Conservation (phyloP, 345 rosid species). For the Bruguiera sexangula region DNA sequence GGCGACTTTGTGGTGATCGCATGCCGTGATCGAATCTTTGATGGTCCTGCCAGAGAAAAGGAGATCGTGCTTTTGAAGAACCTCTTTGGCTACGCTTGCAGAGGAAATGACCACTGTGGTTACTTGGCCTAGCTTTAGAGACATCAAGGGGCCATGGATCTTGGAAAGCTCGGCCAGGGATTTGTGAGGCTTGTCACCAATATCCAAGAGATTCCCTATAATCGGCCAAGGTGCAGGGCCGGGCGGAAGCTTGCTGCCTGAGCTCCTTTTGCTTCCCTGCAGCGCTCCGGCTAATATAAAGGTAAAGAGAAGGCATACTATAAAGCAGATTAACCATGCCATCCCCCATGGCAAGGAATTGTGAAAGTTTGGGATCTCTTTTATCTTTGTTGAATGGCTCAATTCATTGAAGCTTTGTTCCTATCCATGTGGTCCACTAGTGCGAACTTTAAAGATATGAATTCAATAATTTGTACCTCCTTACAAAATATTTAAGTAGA, state of each 20-base stretch:
- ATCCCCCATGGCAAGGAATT: neutral
- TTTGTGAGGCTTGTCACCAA: constrained; percentile 33
- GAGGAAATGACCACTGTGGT: constrained; percentile 34
- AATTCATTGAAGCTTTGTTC: too few relatives aligned
- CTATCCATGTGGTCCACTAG: too few relatives aligned
- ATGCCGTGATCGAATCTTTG: constrained; percentile 5
- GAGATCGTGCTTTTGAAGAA: constrained; percentile 30
- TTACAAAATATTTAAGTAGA: too few relatives aligned
- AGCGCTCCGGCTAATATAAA: neutral
- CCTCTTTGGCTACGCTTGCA: constrained; percentile 24
- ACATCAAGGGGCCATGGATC: constrained; percentile 39
- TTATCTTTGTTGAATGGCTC: too few relatives aligned
- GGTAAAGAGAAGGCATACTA: constrained; percentile 5
- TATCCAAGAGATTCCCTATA: constrained; percentile 17
- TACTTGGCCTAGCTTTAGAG: constrained; percentile 29
- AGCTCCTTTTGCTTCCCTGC: neutral
- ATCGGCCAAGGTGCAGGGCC: constrained; percentile 31
- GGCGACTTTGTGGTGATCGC: constrained; percentile 1
- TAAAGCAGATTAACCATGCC: neutral
- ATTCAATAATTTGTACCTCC: too few relatives aligned
- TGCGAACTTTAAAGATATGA: too few relatives aligned
- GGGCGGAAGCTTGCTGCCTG: constrained; percentile 28
- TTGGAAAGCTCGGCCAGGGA: constrained; percentile 35
- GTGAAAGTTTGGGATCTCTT: constrained; percentile 11
- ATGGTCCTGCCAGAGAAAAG: constrained; percentile 20